These are phyloP conservation scores for Penicillium flavigenum DNA, from an alignment of 495 filamentous ascomycete genomes.

Conservation along the genomic window DNA sequence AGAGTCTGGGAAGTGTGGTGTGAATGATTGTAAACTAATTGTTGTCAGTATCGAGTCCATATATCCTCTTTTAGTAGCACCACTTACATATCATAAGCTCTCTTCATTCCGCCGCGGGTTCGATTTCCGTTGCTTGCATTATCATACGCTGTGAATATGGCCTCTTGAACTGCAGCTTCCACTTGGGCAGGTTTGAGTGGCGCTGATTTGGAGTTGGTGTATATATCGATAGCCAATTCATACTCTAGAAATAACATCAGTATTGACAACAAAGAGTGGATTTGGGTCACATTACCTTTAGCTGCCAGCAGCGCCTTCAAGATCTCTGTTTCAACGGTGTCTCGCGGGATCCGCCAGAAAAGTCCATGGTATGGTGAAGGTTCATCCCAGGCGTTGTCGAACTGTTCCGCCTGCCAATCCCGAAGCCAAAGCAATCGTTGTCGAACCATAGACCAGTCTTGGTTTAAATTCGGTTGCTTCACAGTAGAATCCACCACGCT, in stretches of 20 bases:
- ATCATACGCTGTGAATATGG: slow-evolving; percentile 75
- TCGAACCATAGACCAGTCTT: slow-evolving; percentile 65
- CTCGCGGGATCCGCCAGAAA: slow-evolving; percentile 64
- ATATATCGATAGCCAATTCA: slow-evolving; percentile 65
- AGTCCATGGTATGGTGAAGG: slow-evolving; percentile 54
- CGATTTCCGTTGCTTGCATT: slow-evolving; percentile 88
- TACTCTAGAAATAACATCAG: slow-evolving; percentile 53
- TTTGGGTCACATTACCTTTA: slow-evolving; percentile 51
- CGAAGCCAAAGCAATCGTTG: slow-evolving; percentile 77
- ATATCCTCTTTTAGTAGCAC: neutral
- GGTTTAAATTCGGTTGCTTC: slow-evolving; percentile 57
- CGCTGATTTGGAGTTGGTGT: slow-evolving; percentile 48
- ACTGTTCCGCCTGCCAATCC: slow-evolving; percentile 64
- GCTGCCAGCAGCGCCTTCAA: slow-evolving; percentile 70
- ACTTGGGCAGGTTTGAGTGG: slow-evolving; percentile 55
- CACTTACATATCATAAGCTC: slow-evolving; percentile 77
- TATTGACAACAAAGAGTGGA: neutral
- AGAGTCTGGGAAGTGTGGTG: slow-evolving; percentile 59
- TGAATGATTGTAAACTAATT: slow-evolving; percentile 66
- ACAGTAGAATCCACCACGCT: slow-evolving; percentile 58
- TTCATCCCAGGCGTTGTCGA: slow-evolving; percentile 27
- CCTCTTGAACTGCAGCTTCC: slow-evolving; percentile 63
- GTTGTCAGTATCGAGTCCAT: slow-evolving; percentile 14
- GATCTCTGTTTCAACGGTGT: slow-evolving; percentile 69
- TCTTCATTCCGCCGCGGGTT: slow-evolving; percentile 78